Percentiles rank a stretch among this genome's conserved stretches.
These are phyloP conservation scores for Corymbia maculata DNA, from an alignment of 345 rosid genomes.

Conservation along the genomic window DNA sequence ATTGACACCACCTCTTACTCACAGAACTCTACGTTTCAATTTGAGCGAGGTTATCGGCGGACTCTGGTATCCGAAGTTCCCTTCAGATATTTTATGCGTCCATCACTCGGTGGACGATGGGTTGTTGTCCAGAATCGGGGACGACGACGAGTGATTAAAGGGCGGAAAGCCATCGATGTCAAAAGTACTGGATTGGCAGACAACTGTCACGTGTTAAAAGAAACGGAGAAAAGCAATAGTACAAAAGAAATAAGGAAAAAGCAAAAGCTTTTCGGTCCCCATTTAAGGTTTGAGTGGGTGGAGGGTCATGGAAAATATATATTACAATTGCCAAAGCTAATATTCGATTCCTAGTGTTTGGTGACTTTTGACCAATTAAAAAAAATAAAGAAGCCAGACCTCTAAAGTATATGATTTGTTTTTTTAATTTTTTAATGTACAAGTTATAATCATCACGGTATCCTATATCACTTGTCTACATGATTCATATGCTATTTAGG, in stretches of 20 bases:
- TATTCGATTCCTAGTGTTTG: neutral
- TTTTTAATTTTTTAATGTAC: rapidly evolving
- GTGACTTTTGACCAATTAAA: neutral
- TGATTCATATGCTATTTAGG: neutral
- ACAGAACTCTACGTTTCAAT: neutral
- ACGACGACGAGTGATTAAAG: neutral
- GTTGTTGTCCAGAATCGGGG: neutral
- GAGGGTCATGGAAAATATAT: neutral
- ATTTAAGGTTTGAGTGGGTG: neutral
- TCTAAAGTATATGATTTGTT: neutral
- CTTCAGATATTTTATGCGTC: neutral
- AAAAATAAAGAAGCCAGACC: neutral
- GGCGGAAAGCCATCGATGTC: neutral
- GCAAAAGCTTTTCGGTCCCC: neutral
- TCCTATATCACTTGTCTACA: neutral
- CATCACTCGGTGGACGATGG: neutral
- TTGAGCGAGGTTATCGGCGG: neutral
- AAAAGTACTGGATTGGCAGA: neutral
- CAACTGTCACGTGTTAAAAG: neutral
- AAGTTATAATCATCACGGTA: neutral
- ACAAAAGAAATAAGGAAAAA: neutral
- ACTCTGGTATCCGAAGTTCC: neutral
- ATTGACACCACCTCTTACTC: neutral
- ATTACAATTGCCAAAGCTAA: neutral
- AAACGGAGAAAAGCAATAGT: neutral